Evolutionary conservation across 257 asterid genomes (phyloP), one percentile per base, ranked within the genome.

Genomic region (Jaltomata sinuosa): DNA sequence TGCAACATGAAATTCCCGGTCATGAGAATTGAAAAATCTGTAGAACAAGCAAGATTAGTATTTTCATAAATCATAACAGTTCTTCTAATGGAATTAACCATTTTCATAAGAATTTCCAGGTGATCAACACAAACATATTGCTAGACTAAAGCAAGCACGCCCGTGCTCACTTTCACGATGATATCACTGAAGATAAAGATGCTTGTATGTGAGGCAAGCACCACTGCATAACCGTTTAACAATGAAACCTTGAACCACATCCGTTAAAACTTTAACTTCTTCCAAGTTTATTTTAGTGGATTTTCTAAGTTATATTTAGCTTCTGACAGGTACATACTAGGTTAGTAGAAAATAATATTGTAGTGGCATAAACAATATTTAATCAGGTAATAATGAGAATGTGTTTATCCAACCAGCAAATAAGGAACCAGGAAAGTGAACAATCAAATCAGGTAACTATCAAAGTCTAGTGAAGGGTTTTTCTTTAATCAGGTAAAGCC

Each of bases 1-100:
- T 16, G 99, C 99, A 61, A 96, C 96, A 78, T 96, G 98, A 86
- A 96, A 96, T 88, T 94, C 98, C 90, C 98, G 88, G 85, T 95
- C 98, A 64, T 94, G 97, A 79, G 92, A 89, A 38, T 64, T 84
- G 71, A 93, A 94, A 83, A 92, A 93, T 88, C 99, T 96, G 97
- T 93, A 90, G 50, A 52, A 32, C 21, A 68, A 22, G 87, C 69
- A 52, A 86, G 82, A 32, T 82, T 25, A 38, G 10, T 6, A 74
- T 61, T 50, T 80, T 34, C 27, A 10, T 19, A 78, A 77, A 21
- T 45, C 21, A 9, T 6, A 78, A 77, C 19, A 72, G 47, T 32
- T 52, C 67, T 45, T 31, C 15, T 27, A 7, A 31, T 32, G 18
- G 29, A 32, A 45, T 32, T 0, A 0, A 31, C 34, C 61, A 47